phyloP scores from a whole-genome alignment of 495 filamentous ascomycete species.

The Podospora australis region DNA sequence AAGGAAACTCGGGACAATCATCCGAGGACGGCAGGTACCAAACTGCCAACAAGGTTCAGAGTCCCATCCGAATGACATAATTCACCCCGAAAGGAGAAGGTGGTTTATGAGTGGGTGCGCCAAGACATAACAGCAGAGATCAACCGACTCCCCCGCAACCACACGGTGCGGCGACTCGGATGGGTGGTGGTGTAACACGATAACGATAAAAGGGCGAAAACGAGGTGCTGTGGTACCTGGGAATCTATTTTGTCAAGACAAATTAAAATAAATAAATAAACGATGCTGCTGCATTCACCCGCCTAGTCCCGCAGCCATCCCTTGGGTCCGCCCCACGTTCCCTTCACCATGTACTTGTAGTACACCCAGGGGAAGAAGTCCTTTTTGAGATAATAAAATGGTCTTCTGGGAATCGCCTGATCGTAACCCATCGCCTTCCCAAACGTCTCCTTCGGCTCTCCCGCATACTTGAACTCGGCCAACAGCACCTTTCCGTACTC shows the following conservation, averaged over 20 bases:
- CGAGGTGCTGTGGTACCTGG: too few relatives aligned
- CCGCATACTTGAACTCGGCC: constrained; percentile 69
- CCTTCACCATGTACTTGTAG: constrained; percentile 52
- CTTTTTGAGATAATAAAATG: constrained; percentile 64
- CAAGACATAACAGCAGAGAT: too few relatives aligned
- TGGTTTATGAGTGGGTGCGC: constrained; percentile 5
- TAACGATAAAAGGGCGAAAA: too few relatives aligned
- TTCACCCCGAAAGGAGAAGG: constrained; percentile 5
- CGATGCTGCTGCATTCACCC: background rate
- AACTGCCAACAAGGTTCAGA: background rate
- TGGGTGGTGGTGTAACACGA: too few relatives aligned
- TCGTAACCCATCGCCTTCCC: constrained; percentile 48
- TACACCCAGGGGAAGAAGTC: constrained; percentile 68
- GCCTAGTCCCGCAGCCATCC: constrained; percentile 31
- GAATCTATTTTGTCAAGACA: too few relatives aligned
- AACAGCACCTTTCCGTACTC: constrained; percentile 62
- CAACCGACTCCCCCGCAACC: too few relatives aligned
- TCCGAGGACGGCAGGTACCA: constrained; percentile 13
- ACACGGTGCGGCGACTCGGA: too few relatives aligned
- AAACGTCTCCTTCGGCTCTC: constrained; percentile 65
- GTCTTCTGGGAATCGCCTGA: constrained; percentile 47
- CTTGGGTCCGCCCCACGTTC: constrained; percentile 56
- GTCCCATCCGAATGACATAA: constrained; percentile 4
- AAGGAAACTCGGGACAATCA: constrained; percentile 8
- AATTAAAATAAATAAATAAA: too few relatives aligned